A percentile compares a stretch with the other conserved stretches of the same genome.
phyloP scores from a whole-genome alignment of 1,139 yeast species.

The Taphrina flavorubra region DNA sequence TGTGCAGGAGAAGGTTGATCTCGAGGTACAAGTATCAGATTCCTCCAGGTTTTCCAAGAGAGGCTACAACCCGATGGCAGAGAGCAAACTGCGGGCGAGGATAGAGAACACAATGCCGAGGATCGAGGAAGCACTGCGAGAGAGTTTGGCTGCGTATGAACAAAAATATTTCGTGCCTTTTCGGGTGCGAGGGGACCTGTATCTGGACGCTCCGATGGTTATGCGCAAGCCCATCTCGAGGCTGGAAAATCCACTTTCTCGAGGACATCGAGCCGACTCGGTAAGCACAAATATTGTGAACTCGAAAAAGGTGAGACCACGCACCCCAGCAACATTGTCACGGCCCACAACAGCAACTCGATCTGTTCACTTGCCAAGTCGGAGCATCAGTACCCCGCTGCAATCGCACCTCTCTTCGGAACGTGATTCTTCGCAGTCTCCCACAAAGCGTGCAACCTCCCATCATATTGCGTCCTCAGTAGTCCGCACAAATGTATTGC shows the following conservation, averaged over 20 bases:
- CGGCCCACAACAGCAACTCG: conserved; percentile 7
- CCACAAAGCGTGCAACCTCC: not conserved
- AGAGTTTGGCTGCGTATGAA: conserved; percentile 60
- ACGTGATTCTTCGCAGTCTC: not conserved
- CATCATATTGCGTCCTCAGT: not conserved
- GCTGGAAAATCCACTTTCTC: not conserved
- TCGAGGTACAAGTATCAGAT: conserved; percentile 75
- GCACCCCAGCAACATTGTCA: conserved; percentile 21
- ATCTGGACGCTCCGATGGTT: not conserved
- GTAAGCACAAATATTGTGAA: not conserved
- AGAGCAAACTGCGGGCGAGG: conserved; percentile 74
- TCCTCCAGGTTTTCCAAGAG: conserved; percentile 79
- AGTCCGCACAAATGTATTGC: not conserved
- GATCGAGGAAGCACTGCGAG: conserved; percentile 61
- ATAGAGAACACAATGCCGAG: conserved; percentile 71
- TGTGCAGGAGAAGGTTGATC: conserved; percentile 64
- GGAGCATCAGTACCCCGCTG: conserved; percentile 23
- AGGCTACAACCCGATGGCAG: conserved; percentile 65
- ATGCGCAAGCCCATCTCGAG: not conserved
- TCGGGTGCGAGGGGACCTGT: conserved; percentile 25
- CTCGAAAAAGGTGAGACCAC: conserved; percentile 9
- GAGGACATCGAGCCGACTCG: not conserved
- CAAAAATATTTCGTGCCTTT: conserved; percentile 48
- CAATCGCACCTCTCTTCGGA: not conserved
- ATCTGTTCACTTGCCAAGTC: not conserved